Evolutionary conservation across 805 yeast genomes (phyloP).

Genomic region (Saccharomyces jurei): DNA sequence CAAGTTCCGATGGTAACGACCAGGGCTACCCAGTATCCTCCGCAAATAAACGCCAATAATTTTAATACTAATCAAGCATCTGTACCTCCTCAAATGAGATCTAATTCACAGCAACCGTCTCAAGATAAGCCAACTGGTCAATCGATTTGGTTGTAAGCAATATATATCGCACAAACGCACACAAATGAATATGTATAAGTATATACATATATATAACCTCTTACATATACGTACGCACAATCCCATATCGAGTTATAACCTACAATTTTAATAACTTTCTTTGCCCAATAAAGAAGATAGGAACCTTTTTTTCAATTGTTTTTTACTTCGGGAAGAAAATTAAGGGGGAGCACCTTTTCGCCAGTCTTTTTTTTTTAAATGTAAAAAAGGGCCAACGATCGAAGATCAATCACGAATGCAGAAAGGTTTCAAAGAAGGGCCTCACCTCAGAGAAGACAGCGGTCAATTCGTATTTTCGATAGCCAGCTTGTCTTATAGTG

Average conservation of each 20-base stretch:
- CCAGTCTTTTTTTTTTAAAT: neutral
- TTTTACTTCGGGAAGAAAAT: neutral
- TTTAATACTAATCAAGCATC: neutral
- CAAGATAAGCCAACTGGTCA: neutral
- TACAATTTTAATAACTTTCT: neutral
- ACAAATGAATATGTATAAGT: neutral
- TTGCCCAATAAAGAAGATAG: neutral
- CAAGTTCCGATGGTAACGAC: conserved; percentile 3
- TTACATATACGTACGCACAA: neutral
- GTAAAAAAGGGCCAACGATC: neutral
- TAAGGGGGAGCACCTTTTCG: neutral
- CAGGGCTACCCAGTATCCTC: conserved; percentile 13
- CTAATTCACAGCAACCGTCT: neutral
- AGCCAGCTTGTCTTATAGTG: neutral
- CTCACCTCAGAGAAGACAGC: neutral
- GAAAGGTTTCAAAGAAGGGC: neutral
- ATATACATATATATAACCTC: neutral
- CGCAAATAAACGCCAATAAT: conserved; percentile 4
- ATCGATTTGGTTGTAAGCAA: neutral
- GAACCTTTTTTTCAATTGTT: neutral
- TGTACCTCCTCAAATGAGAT: neutral
- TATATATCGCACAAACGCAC: neutral
- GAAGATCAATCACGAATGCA: neutral
- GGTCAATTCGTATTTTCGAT: neutral
- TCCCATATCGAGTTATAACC: neutral